Percentiles rank a stretch among this genome's conserved stretches.
Conservation (phyloP, 768 basidiomycete genomes). For the Sarcomyxa edulis region DNA sequence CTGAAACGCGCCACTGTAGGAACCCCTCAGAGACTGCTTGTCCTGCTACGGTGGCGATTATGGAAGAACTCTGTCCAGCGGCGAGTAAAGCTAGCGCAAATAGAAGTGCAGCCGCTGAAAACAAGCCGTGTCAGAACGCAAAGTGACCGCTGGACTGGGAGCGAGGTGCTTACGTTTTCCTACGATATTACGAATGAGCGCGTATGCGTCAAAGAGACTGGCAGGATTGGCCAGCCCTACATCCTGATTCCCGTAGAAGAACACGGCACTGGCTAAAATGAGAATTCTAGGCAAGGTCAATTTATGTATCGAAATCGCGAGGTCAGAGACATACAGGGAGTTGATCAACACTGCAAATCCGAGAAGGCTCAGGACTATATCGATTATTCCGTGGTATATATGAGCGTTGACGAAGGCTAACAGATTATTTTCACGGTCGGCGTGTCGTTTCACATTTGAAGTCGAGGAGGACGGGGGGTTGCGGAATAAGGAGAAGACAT, state of each 20-base stretch:
- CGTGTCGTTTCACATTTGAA: constrained; percentile 43
- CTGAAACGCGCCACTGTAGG: constrained; percentile 76
- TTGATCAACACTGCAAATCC: constrained; percentile 89
- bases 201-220: constrained; percentile 80
- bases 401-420: constrained; percentile 55
- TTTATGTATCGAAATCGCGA: constrained; percentile 2
- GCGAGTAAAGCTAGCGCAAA: constrained; percentile 86
- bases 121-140: neutral
- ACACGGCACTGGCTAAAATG: constrained; percentile 78
- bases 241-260: constrained; percentile 43
- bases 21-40: constrained; percentile 92
- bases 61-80: constrained; percentile 81
- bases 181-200: constrained; percentile 59
- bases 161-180: constrained; percentile 50
- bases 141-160: neutral
- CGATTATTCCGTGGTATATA: constrained; percentile 58
- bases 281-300: constrained; percentile 50
- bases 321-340: constrained; percentile 49
- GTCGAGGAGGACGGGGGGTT: constrained; percentile 29
- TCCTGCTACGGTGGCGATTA: constrained; percentile 87
- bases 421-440: constrained; percentile 52
- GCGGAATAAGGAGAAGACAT: constrained; percentile 28
- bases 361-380: constrained; percentile 65
- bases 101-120: constrained; percentile 69
- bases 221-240: constrained; percentile 39